Base-by-base conservation (phyloP, 495 filamentous ascomycete species). In the Clavariopsis aquatica region DNA sequence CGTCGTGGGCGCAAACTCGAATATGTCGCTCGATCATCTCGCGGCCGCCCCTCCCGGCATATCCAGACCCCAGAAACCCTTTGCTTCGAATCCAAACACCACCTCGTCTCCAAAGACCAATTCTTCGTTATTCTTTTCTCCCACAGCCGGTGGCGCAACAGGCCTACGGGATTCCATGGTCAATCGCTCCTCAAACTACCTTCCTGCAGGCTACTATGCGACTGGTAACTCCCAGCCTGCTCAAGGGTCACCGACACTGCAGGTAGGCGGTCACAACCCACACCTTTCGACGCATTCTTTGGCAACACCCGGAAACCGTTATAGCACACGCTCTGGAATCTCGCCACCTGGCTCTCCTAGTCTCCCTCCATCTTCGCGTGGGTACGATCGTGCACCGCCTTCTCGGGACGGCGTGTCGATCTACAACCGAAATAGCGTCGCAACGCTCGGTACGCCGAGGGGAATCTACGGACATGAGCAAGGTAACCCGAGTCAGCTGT, bases 171-270 rank as follows among this genome's bases (percentile, higher is more conserved):
- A 72, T 54, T 65, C 73, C 38, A 69, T 71, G 58, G 70, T 71
- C 59, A 84, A 91, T 79, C 80, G 79, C 76, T 83, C 78, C 13
- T 87, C 85, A 2, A 81, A 78, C 22, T 97, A 93, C 76, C 83
- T 98, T 22, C 94, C 94, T 31, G 87, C 93, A 3, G 94, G 94
- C 9, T 98, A 96, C 76, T 98, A 98, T 73, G 87, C 92, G 27
- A 83, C 92, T 20, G 83, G 84, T 20, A 80, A 77, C 53, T 75
- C 85, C 0, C 81, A 79, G 8, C 76, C 85, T 13, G 81, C 76
- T 9, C 75, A 74, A 36, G 78, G 75, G n/a, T 71, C 62, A 71
- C 78, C 57, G 58, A 79, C 75, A 69, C 79, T 75, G 57, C 83
- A 78, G 72, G 73, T 82, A 51, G 76, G 80, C 59, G 78, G 77